Conservation (phyloP, 176 grass and related monocot species). For the Musa troglodytarum region DNA sequence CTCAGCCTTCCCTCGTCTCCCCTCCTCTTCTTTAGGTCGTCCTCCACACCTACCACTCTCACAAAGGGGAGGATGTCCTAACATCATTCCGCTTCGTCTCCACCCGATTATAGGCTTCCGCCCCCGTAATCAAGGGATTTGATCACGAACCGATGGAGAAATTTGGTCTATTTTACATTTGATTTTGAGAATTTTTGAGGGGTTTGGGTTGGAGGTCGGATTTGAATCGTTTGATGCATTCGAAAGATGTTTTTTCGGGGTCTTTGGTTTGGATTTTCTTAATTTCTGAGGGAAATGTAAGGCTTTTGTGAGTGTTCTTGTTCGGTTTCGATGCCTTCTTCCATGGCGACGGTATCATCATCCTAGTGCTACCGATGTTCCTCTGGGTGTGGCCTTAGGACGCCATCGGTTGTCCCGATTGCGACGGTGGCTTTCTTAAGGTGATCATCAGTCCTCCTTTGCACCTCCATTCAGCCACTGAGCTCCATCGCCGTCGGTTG, state of each 20-base stretch:
- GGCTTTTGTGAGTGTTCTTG: not conserved
- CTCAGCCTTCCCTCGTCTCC: too few species aligned
- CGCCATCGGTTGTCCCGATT: conserved; percentile 26
- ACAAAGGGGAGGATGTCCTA: too few species aligned
- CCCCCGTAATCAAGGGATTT: not conserved
- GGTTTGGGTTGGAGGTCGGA: too few species aligned
- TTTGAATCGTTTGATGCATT: not conserved
- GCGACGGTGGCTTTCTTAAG: conserved; percentile 44
- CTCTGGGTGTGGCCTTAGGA: conserved; percentile 21
- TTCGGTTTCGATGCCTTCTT: not conserved
- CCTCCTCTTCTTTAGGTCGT: too few species aligned
- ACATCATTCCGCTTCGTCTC: not conserved
- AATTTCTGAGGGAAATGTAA: not conserved
- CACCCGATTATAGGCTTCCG: too few species aligned
- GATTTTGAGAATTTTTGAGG: not conserved
- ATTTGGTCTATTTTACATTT: not conserved
- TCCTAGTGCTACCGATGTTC: conserved; percentile 67
- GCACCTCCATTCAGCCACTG: not conserved
- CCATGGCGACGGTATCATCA: conserved; percentile 7
- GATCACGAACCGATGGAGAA: not conserved
- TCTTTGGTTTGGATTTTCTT: not conserved
- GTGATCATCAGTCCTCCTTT: conserved; percentile 31
- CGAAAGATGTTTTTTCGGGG: conserved; percentile 6
- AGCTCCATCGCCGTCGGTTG: not conserved
- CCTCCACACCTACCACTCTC: too few species aligned